Percentiles rank a stretch among this genome's conserved stretches.
These are phyloP conservation scores for Erysimum pusillum DNA, from an alignment of 441 rosid species.

Conservation along the genomic window DNA sequence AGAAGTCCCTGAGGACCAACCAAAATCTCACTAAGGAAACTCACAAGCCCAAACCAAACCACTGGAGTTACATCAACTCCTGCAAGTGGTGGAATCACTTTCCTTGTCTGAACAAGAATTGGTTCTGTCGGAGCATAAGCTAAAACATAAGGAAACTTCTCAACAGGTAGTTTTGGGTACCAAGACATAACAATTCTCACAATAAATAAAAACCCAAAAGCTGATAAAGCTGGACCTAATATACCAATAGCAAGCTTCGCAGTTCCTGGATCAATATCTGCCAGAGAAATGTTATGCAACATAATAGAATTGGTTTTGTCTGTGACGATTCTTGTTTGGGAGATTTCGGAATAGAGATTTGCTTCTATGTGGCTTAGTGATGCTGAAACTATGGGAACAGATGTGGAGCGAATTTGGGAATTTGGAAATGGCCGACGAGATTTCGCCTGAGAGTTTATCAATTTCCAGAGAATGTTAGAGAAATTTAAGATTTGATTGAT, in stretches of 20 bases:
- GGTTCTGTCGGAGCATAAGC: constrained; percentile 97
- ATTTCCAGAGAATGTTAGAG: background rate
- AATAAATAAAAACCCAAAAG: constrained; percentile 76
- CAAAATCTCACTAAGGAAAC: constrained; percentile 87
- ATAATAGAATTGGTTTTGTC: constrained; percentile 29
- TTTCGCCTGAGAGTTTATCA: constrained; percentile 32
- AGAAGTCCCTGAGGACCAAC: constrained; percentile 92
- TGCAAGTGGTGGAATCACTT: constrained; percentile 88
- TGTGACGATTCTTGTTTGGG: background rate
- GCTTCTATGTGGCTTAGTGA: constrained; percentile 34
- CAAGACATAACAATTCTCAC: constrained; percentile 92
- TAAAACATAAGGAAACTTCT: constrained; percentile 82
- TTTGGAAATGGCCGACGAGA: constrained; percentile 14
- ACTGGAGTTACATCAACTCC: constrained; percentile 96
- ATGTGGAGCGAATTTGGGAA: background rate
- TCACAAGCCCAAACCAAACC: constrained; percentile 83
- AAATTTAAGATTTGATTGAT: background rate
- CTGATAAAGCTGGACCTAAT: constrained; percentile 78
- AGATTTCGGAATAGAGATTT: background rate
- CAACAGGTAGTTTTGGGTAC: constrained; percentile 92
- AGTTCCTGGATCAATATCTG: constrained; percentile 78
- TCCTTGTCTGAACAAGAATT: constrained; percentile 71
- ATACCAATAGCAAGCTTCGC: constrained; percentile 77
- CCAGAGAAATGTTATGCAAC: constrained; percentile 51
- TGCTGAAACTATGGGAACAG: constrained; percentile 33